Evolutionary conservation across 805 yeast species (phyloP), one percentile per base, ranked within the genome.

Genomic region (Candida odintsovae): DNA sequence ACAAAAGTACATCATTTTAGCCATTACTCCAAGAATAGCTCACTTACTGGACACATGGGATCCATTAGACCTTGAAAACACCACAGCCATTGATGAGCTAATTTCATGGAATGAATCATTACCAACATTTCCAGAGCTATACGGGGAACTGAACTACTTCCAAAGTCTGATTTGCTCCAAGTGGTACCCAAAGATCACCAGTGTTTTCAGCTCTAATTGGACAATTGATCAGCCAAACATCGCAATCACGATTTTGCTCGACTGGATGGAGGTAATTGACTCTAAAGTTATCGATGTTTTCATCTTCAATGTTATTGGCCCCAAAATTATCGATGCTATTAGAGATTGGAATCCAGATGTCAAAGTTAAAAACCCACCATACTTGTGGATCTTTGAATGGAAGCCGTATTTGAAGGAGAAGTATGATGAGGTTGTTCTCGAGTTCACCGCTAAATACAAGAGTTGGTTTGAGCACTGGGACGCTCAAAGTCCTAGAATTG

Each of bases 181-280:
- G 4, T 73, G 76, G 75, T 51, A 61, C 3, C 68, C 70, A 0
- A 64, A 62, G 19, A 54, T 71, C 6, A 45, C 56, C 2, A 31
- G 52, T 0, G 57, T 57, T 12, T 57, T 73, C 12, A 42, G 54
- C 9, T 19, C 22, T 16, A 52, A 59, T 7, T 76, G 80, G 80
- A 51, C 66, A 9, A 56, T 66, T 5, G 43, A 54, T 16, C 65
- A 68, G 37, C 73, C 78, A 1, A 65, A 68, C 40, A 44, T 70
- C 12, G 71, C 69, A 1, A 58, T 75, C 7, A 56, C 67, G 0
- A 46, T 73, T 3, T 43, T 76, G 0, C 61, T 73, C 18, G 70
- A 68, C 19, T 73, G 78, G 81, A 62, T 58, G 21, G 59, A 55
- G 1, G 48, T 73, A 2, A 44, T 76, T 3, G 69, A 74, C 3